phyloP scores from a whole-genome alignment of 176 grass and related monocot genomes.

The Calamus simplicifolius region DNA sequence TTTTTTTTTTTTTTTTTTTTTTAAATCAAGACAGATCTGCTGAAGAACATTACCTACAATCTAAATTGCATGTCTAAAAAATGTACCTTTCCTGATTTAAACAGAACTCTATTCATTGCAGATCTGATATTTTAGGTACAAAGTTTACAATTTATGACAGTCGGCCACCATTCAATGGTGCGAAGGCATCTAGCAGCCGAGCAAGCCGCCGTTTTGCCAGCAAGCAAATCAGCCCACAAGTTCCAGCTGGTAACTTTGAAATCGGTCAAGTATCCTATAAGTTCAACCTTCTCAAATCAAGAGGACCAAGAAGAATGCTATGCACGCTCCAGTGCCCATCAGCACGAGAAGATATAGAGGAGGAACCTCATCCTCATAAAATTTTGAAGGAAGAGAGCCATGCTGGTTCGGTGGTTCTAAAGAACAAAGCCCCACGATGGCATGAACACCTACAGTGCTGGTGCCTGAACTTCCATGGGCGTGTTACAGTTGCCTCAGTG shows the following conservation, averaged over 20 bases:
- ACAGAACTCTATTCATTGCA: neutral
- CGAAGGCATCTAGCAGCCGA: slow-evolving; percentile 1
- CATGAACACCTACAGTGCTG: slow-evolving; percentile 92
- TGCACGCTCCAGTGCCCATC: slow-evolving; percentile 5
- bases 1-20: too few species aligned
- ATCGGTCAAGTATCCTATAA: slow-evolving; percentile 11
- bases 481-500: slow-evolving; percentile 78
- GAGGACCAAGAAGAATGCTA: slow-evolving; percentile 13
- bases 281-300: slow-evolving; percentile 19
- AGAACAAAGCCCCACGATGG: slow-evolving; percentile 90
- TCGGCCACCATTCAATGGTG: slow-evolving; percentile 9
- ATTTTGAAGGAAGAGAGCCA: neutral
- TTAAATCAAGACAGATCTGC: too few species aligned
- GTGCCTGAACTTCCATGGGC: slow-evolving; percentile 93
- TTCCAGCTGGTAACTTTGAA: slow-evolving; percentile 3
- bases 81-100: neutral
- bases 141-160: slow-evolving; percentile 19
- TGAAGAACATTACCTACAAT: too few species aligned
- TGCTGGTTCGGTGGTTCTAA: slow-evolving; percentile 35
- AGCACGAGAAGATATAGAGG: neutral
- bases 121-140: slow-evolving; percentile 6
- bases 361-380: neutral
- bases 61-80: neutral
- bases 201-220: slow-evolving; percentile 13
- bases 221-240: slow-evolving; percentile 19